A percentile compares a stretch with the other conserved stretches of the same genome.
Conservation (phyloP, 805 yeast genomes). For the Candida montana region DNA sequence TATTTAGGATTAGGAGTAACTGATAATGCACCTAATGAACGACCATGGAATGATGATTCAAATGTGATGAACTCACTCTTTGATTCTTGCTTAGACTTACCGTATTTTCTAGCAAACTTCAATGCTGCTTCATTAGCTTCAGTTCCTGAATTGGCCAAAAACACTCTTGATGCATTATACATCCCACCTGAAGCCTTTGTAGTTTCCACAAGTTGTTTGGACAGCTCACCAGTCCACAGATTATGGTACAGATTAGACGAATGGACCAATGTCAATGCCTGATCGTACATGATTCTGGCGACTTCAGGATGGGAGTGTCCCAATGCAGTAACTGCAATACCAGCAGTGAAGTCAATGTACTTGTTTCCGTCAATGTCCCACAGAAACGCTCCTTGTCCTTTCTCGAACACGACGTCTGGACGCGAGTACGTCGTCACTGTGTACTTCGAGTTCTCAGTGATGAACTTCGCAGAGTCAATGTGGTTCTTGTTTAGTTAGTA, state of each 20-base stretch:
- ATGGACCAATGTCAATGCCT: constrained; percentile 69
- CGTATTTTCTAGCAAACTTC: constrained; percentile 77
- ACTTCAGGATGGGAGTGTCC: constrained; percentile 83
- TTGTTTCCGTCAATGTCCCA: constrained; percentile 76
- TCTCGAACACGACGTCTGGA: constrained; percentile 69
- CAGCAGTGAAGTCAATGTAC: constrained; percentile 89
- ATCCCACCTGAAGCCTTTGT: constrained; percentile 76
- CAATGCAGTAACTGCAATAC: constrained; percentile 93
- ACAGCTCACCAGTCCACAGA: constrained; percentile 75
- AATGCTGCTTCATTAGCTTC: constrained; percentile 80
- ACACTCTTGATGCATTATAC: constrained; percentile 70
- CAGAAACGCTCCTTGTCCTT: constrained; percentile 75
- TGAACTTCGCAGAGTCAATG: constrained; percentile 30
- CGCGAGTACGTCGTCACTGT: constrained; percentile 77
- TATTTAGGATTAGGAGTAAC: constrained; percentile 93
- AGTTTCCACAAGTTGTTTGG: constrained; percentile 60
- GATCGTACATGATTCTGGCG: constrained; percentile 65
- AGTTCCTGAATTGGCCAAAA: constrained; percentile 67
- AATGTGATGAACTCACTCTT: constrained; percentile 84
- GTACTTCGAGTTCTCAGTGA: constrained; percentile 33
- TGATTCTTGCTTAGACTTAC: constrained; percentile 45
- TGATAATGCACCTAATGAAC: constrained; percentile 88
- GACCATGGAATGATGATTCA: constrained; percentile 87
- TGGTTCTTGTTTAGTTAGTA: not conserved
- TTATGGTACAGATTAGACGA: constrained; percentile 84